A percentile compares a stretch with the other conserved stretches of the same genome.
Conservation (phyloP, 768 basidiomycete genomes). For the Termitomyces bulborhizus region DNA sequence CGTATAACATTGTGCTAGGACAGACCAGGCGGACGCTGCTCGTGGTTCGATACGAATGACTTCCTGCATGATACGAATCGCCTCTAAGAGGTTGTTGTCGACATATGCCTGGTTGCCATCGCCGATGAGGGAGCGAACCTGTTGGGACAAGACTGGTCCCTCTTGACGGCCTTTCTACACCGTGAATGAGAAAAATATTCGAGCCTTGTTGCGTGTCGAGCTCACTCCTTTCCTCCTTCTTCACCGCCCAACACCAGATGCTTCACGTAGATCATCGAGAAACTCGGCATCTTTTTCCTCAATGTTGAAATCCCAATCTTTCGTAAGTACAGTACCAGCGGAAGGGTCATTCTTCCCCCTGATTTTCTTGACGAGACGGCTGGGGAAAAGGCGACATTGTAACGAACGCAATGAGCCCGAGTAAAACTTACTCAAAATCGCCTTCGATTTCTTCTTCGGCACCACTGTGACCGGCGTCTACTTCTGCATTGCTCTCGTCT, state of each 20-base stretch:
- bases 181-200: neutral
- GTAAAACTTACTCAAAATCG: constrained; percentile 45
- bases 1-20: constrained; percentile 78
- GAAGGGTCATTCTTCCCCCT: constrained; percentile 43
- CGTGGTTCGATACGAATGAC: constrained; percentile 92
- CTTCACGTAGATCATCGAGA: constrained; percentile 65
- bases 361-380: constrained; percentile 66
- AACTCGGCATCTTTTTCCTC: constrained; percentile 66
- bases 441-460: constrained; percentile 48
- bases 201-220: neutral
- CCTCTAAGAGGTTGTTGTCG: constrained; percentile 55
- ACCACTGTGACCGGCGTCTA: constrained; percentile 17
- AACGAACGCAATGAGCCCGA: neutral
- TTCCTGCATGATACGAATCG: constrained; percentile 80
- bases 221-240: constrained; percentile 41
- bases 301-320: constrained; percentile 71
- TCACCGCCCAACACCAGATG: constrained; percentile 64
- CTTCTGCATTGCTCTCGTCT: constrained; percentile 6
- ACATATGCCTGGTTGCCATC: constrained; percentile 87
- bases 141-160: constrained; percentile 59
- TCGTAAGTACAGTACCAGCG: constrained; percentile 37
- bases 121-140: constrained; percentile 71
- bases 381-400: constrained; percentile 17
- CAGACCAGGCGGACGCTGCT: constrained; percentile 78
- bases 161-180: constrained; percentile 35